phyloP scores from a whole-genome alignment of 306 rosid genomes.

The Cucurbita moschata region DNA sequence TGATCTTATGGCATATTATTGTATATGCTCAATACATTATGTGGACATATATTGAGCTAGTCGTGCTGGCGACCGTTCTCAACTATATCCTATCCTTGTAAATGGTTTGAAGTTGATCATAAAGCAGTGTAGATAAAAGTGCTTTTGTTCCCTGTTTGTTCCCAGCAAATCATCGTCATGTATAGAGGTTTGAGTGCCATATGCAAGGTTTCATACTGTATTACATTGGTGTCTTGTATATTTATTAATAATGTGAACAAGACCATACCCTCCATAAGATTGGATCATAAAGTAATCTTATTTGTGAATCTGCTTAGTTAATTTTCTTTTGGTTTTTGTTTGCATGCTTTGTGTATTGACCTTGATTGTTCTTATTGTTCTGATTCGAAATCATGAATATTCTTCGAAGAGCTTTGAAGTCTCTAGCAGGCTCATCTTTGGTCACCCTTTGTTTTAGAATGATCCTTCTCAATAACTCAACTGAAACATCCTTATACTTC shows the following conservation, averaged over 20 bases:
- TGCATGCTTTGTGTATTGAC: no score
- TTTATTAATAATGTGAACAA: not conserved
- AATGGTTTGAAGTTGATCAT: not conserved
- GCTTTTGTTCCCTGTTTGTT: constrained; percentile 2
- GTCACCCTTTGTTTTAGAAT: no score
- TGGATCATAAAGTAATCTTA: not conserved
- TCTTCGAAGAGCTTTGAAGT: no score
- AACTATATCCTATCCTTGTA: not conserved
- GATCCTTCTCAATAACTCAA: no score
- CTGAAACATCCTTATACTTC: no score
- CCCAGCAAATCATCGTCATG: constrained; percentile 29
- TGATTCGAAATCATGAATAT: no score
- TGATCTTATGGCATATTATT: not conserved
- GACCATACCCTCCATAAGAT: not conserved
- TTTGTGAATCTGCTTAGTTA: not conserved
- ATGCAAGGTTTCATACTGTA: not conserved
- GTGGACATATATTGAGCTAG: not conserved
- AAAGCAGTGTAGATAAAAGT: not conserved
- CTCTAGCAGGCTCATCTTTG: no score
- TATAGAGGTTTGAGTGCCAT: constrained; percentile 20
- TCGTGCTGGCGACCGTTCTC: not conserved
- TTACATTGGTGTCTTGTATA: not conserved
- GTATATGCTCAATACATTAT: not conserved
- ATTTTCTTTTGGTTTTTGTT: not conserved
- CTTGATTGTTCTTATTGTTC: no score